These are phyloP conservation scores for Przewalskia tangutica DNA, from an alignment of 257 asterid species.

Conservation along the genomic window DNA sequence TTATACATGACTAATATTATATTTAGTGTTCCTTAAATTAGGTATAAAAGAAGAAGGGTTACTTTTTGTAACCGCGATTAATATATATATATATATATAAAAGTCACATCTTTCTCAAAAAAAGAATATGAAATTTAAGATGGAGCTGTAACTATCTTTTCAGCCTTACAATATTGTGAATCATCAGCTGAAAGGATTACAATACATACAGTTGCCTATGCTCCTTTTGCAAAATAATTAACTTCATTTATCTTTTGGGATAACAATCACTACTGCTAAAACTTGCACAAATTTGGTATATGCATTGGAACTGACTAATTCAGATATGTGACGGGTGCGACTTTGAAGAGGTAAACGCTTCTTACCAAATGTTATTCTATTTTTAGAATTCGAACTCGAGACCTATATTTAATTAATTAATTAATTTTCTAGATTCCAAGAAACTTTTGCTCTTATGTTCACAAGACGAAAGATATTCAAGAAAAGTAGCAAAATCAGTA, in stretches of 20 bases:
- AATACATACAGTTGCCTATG: not conserved
- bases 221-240: not conserved
- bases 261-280: not conserved
- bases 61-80: no score
- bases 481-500: constrained; percentile 23
- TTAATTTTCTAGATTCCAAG: constrained; percentile 21
- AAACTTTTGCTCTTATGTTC: constrained; percentile 28
- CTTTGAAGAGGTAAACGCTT: no score
- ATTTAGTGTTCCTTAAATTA: no score
- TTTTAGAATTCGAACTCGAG: no score
- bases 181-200: not conserved
- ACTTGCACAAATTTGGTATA: not conserved
- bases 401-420: no score
- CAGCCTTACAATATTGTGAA: not conserved
- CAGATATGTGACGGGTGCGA: no score
- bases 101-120: no score
- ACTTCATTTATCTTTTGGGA: not conserved
- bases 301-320: no score
- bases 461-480: constrained; percentile 18
- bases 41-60: no score
- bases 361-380: no score
- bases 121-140: not conserved
- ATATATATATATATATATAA: no score
- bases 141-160: not conserved
- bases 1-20: no score